These are phyloP conservation scores for Trichoderma aggressivum DNA, from an alignment of 2,329 filamentous ascomycete genomes.

Conservation along the genomic window DNA sequence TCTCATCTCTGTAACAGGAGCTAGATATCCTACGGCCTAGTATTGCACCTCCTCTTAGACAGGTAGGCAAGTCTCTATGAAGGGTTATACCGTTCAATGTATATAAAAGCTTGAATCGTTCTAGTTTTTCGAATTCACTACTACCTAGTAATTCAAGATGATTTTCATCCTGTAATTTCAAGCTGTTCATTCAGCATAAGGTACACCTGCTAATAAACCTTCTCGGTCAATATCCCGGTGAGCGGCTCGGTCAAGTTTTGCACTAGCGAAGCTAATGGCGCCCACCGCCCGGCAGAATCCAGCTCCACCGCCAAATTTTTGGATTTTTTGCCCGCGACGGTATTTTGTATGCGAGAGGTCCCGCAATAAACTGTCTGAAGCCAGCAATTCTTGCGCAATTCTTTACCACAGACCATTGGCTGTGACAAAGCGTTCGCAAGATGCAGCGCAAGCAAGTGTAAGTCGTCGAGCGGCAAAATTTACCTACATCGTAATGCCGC, in stretches of 20 bases:
- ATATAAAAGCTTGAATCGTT: background rate
- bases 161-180: background rate
- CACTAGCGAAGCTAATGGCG: background rate
- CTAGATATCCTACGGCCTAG: background rate
- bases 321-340: slow-evolving; percentile 27
- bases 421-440: slow-evolving; percentile 30
- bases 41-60: background rate
- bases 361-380: slow-evolving; percentile 22
- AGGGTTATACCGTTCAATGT: background rate
- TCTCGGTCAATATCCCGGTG: background rate
- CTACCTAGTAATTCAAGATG: background rate
- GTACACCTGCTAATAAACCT: background rate
- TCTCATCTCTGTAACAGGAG: background rate
- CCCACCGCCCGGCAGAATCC: slow-evolving; percentile 42
- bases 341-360: slow-evolving; percentile 23
- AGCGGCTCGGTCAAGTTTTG: background rate
- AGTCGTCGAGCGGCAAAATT: slow-evolving; percentile 24
- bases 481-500: background rate
- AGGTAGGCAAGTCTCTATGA: background rate
- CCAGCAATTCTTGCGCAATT: slow-evolving; percentile 29
- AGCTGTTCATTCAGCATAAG: background rate
- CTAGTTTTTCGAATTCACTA: background rate
- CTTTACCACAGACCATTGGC: slow-evolving; percentile 29
- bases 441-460: slow-evolving; percentile 61
- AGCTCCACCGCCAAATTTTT: slow-evolving; percentile 37